Evolutionary conservation across 345 rosid genomes (phyloP), one percentile per base, ranked within the genome.

Genomic region (Streptanthus diversifolius): DNA sequence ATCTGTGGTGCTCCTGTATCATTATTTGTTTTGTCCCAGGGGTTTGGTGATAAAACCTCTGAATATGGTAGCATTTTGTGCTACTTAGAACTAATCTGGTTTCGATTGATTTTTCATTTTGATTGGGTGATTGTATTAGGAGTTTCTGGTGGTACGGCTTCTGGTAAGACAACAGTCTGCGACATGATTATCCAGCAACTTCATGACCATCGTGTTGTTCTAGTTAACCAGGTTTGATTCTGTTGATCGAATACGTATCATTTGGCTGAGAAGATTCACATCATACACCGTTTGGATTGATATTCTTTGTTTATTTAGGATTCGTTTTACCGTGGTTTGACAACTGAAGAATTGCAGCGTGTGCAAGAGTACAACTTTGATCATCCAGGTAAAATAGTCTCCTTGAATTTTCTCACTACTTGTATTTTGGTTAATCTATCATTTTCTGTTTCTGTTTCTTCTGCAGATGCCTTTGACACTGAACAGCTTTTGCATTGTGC

Each of bases 301-400:
- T 45, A 1, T 55, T 35, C 15, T 56, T 4, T 9, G 37, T 29
- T 65, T 40, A 22, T 53, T 56, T 56, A 89, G 98, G 99, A 95
- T 80, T 91, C 99, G 0, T 95, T 95, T 79, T 95, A 95, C 65
- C 96, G 96, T 35, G 97, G 99, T 61, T 78, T 95, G 79, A 95
- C 89, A 8, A 75, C 88, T 70, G 90, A 87, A 64, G 99, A 95
- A 74, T 70, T 80, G 30, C 71, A 87, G 54, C 91, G 85, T 40
- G 97, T 88, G 22, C 95, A 91, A 9, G 99, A 95, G 83, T 95
- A 95, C 74, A 95, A 95, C 84, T 95, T 95, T 82, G 99, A 95
- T 73, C 99, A 95, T 81, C 97, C 99, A 2, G 99, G 97, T 93
- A 7, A 32, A 32, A 32, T 32, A 25, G 4, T 32, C 35, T 32